Conservation (phyloP, 2,329 filamentous ascomycete species). For the Albifimbria verrucaria region DNA sequence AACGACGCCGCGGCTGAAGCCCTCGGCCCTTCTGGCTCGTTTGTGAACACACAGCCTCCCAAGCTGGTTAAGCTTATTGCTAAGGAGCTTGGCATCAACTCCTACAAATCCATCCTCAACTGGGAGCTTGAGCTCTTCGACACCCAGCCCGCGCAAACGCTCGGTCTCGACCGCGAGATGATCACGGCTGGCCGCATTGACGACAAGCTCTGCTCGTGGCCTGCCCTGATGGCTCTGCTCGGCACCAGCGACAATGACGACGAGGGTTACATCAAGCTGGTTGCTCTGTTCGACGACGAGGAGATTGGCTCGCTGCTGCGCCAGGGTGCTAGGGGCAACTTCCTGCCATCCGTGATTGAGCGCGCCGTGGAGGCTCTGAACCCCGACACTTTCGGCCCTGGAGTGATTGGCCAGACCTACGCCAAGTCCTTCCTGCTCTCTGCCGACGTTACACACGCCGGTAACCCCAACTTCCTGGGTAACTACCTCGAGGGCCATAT, state of each 20-base stretch:
- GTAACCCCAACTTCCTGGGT: constrained; percentile 88
- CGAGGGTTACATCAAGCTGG: constrained; percentile 77
- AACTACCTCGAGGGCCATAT: constrained; percentile 83
- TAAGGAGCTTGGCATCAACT: constrained; percentile 67
- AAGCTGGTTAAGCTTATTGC: constrained; percentile 81
- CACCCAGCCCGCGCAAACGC: constrained; percentile 76
- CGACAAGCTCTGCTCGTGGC: constrained; percentile 96
- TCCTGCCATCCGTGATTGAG: constrained; percentile 77
- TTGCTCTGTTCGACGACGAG: constrained; percentile 95
- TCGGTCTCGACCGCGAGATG: constrained; percentile 86
- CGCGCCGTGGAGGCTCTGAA: constrained; percentile 71
- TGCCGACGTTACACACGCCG: constrained; percentile 89
- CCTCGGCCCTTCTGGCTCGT: constrained; percentile 66
- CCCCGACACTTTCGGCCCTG: constrained; percentile 49
- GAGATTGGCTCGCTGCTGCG: constrained; percentile 90
- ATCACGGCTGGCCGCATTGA: constrained; percentile 95
- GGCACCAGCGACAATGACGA: constrained; percentile 55
- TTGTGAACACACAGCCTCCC: constrained; percentile 79
- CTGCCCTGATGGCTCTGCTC: constrained; percentile 80
- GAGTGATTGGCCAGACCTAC: constrained; percentile 74
- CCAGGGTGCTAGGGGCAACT: constrained; percentile 87
- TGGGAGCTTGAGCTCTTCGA: constrained; percentile 98
- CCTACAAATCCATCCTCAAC: constrained; percentile 76
- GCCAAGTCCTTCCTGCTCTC: constrained; percentile 91
- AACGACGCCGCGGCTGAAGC: constrained; percentile 31